A percentile compares a stretch with the other conserved stretches of the same genome.
These are phyloP conservation scores for Rhodotorula sp. DNA, from an alignment of 1,284 basidiomycete species.

Conservation along the genomic window DNA sequence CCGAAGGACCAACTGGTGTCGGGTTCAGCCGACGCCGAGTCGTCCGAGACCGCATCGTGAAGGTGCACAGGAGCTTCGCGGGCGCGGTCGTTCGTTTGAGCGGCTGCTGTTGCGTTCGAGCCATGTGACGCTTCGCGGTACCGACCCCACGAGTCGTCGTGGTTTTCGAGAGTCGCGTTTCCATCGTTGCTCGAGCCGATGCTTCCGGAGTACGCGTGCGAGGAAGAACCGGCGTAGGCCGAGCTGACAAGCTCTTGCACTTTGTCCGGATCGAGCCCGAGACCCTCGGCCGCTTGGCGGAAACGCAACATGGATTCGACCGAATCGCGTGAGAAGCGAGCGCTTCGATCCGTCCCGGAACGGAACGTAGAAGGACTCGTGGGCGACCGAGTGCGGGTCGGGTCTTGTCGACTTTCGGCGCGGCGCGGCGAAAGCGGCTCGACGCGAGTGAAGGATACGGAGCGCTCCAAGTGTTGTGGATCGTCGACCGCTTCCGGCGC, in stretches of 20 bases:
- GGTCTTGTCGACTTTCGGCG: not conserved
- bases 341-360: not conserved
- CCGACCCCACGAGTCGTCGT: not conserved
- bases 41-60: no score
- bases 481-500: no score
- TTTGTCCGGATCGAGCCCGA: conserved; percentile 30
- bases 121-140: not conserved
- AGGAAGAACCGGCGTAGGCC: conserved; percentile 23
- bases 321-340: conserved; percentile 7
- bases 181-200: conserved; percentile 7
- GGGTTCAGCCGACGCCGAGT: no score
- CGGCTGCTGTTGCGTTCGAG: not conserved
- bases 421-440: no score
- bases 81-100: not conserved
- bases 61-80: no score
- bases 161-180: not conserved
- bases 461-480: no score
- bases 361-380: not conserved
- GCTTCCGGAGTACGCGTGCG: conserved; percentile 11
- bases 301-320: conserved; percentile 31
- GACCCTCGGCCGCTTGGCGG: conserved; percentile 33
- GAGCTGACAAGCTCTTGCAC: conserved; percentile 34
- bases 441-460: no score
- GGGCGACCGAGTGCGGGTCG: not conserved
- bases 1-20: no score